phyloP scores from a whole-genome alignment of 805 yeast species.

The Spathaspora passalidarum region DNA sequence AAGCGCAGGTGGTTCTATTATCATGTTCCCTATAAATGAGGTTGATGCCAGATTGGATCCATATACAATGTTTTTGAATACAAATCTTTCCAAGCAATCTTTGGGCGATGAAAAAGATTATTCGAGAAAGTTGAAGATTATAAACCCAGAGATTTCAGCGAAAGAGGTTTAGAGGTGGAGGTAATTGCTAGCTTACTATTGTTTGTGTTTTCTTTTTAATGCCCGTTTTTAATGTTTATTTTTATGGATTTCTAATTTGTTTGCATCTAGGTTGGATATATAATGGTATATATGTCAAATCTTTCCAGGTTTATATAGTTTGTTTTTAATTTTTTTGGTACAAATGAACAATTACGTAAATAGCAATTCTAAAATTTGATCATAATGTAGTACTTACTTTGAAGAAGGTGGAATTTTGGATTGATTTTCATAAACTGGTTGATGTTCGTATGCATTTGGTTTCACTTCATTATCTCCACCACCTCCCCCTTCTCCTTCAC shows the following conservation, averaged over 20 bases:
- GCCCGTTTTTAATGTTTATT: background rate
- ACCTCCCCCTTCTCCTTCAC: slow-evolving; percentile 13
- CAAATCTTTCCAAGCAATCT: slow-evolving; percentile 26
- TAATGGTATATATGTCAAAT: background rate
- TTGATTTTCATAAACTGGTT: slow-evolving; percentile 56
- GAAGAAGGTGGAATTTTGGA: slow-evolving; percentile 6
- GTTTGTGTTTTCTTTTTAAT: background rate
- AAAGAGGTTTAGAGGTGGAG: background rate
- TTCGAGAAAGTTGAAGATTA: slow-evolving; percentile 28
- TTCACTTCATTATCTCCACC: slow-evolving; percentile 12
- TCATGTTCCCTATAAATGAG: slow-evolving; percentile 35
- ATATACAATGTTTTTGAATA: slow-evolving; percentile 22
- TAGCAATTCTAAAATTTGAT: background rate
- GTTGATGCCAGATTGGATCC: slow-evolving; percentile 23
- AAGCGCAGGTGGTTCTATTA: slow-evolving; percentile 13
- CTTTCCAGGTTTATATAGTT: background rate
- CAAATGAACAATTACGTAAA: background rate
- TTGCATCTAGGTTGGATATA: background rate
- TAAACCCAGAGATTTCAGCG: slow-evolving; percentile 18
- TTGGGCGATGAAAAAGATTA: slow-evolving; percentile 34
- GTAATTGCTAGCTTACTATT: background rate
- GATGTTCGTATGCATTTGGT: slow-evolving; percentile 87
- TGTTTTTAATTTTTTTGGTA: background rate
- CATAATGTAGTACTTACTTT: no score
- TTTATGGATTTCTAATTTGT: background rate